A percentile compares a stretch with the other conserved stretches of the same genome.
These are phyloP conservation scores for Hanseniaspora meyeri DNA, from an alignment of 805 yeast genomes.

Conservation along the genomic window DNA sequence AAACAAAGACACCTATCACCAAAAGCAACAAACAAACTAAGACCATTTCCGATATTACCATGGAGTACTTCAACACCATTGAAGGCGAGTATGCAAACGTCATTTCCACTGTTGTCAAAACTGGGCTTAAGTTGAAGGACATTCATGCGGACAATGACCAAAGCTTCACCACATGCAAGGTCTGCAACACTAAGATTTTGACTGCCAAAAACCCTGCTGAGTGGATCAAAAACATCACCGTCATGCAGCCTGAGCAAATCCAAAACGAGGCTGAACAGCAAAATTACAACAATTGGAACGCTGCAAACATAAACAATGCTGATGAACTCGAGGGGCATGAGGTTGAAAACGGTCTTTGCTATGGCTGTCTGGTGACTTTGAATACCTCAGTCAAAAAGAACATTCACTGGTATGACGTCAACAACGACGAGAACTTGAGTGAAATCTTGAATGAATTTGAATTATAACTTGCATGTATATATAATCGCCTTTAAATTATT, in stretches of 20 bases:
- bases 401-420: constrained; percentile 30
- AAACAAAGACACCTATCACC: not conserved
- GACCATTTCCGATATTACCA: constrained; percentile 69
- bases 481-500: constrained; percentile 1
- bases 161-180: constrained; percentile 31
- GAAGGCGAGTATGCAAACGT: constrained; percentile 77
- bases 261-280: constrained; percentile 32
- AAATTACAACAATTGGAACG: constrained; percentile 28
- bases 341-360: constrained; percentile 38
- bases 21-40: constrained; percentile 25
- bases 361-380: constrained; percentile 61
- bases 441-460: constrained; percentile 38
- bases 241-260: constrained; percentile 40
- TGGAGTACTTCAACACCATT: constrained; percentile 56
- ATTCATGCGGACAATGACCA: constrained; percentile 27
- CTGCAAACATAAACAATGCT: constrained; percentile 16
- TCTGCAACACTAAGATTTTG: constrained; percentile 38
- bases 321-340: constrained; percentile 16
- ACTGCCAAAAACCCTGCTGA: constrained; percentile 37
- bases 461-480: constrained; percentile 23
- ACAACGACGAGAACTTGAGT: constrained; percentile 25
- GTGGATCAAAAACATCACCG: constrained; percentile 65
- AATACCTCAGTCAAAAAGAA: constrained; percentile 31
- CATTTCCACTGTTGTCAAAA: constrained; percentile 82
- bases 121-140: constrained; percentile 61